Percentiles rank a stretch among this genome's conserved stretches.
These are phyloP conservation scores for Pelargonium fulgidum DNA, from an alignment of 441 rosid species.

Conservation along the genomic window DNA sequence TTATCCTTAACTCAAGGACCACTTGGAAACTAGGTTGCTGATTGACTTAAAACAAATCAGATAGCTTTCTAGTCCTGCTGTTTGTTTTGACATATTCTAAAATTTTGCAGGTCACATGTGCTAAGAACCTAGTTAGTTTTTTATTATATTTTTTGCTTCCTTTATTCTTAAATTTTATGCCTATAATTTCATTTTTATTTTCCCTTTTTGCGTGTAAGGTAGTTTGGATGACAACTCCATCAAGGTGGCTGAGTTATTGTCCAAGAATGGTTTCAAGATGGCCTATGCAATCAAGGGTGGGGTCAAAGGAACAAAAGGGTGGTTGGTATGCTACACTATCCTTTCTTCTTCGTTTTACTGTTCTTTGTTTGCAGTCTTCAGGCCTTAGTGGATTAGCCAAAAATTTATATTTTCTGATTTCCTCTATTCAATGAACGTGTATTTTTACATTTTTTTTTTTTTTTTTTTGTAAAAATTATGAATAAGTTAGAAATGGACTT, in stretches of 20 bases:
- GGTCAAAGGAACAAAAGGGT: conserved; percentile 3
- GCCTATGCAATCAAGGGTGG: conserved; percentile 7
- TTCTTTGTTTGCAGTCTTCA: not conserved
- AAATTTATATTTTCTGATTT: no score
- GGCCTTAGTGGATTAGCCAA: no score
- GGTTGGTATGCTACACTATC: not conserved
- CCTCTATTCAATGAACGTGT: not conserved
- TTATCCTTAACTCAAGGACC: no score
- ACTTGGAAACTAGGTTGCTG: no score
- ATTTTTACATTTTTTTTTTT: no score
- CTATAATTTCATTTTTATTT: not conserved
- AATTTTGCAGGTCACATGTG: not conserved
- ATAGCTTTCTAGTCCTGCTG: not conserved
- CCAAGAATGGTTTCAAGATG: conserved; percentile 4
- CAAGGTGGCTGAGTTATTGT: conserved; percentile 6
- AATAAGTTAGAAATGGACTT: no score
- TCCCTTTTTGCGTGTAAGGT: not conserved
- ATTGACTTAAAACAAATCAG: no score
- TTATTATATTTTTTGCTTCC: not conserved
- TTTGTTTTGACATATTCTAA: not conserved
- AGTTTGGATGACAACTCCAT: not conserved
- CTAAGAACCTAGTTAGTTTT: not conserved
- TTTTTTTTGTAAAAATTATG: not conserved
- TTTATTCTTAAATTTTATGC: not conserved
- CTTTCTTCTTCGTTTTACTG: not conserved